phyloP scores from a whole-genome alignment of 306 rosid genomes.

The Citrullus amarus region DNA sequence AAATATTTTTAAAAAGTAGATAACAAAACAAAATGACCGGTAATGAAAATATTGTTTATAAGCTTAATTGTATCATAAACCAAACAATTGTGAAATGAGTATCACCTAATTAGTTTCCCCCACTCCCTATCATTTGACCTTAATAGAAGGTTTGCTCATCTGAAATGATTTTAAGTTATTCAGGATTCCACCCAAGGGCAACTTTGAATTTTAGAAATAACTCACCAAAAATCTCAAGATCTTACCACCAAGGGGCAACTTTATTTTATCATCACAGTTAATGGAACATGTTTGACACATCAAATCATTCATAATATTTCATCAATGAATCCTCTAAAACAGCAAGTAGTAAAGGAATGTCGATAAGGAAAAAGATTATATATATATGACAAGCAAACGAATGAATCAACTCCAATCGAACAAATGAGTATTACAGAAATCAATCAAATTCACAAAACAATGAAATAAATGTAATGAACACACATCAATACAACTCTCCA shows the following conservation, averaged over 20 bases:
- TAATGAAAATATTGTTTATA: no score
- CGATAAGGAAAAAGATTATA: neutral
- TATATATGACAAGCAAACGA: neutral
- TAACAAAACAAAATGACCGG: no score
- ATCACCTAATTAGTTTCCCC: no score
- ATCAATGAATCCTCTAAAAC: neutral
- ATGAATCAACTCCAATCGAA: neutral
- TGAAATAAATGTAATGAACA: neutral
- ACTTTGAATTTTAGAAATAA: no score
- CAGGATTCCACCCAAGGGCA: no score
- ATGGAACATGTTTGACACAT: no score
- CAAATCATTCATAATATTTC: neutral
- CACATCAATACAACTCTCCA: constrained; percentile 1
- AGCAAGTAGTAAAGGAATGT: neutral
- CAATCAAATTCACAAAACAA: constrained; percentile 5
- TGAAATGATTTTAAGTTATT: neutral
- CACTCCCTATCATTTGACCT: neutral
- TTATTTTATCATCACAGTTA: no score
- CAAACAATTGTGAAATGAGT: no score
- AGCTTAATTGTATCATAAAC: no score
- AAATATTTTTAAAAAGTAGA: neutral
- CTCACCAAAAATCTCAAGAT: neutral
- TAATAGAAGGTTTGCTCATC: neutral
- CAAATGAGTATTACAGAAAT: neutral
- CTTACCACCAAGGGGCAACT: neutral